Evolutionary conservation across 768 basidiomycete species (phyloP), one percentile per base, ranked within the genome.

Genomic region (Naganishia friedmannii): DNA sequence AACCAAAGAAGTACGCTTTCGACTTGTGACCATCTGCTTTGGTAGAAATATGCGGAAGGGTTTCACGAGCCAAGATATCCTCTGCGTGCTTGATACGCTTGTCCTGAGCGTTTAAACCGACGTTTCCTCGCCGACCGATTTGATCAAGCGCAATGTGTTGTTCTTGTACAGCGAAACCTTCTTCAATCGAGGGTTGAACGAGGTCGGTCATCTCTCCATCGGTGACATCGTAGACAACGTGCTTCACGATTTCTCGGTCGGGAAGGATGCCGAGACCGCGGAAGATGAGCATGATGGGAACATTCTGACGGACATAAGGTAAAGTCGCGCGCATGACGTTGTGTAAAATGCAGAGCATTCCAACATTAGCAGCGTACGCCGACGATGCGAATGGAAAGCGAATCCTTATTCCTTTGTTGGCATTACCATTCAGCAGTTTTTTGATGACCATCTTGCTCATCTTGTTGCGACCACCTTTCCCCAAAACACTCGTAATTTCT

Each of bases 1-100:
- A 98, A 10, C 96, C 96, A 73, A 98, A 93, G 86, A 98, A 99
- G 82, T 93, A 98, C 1, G 96, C 96, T 81, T 99, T 99, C 84
- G 96, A 96, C 28, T 91, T 93, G 82, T 95, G 92, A 8, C 92
- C 93, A 6, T 93, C 93, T 80, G 95, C 93, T 0, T 88, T 87
- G 88, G 93, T 93, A 2, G 94, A 93, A 26, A 99, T 89, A 77
- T 98, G 96, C 0, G 96, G 96, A 53, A 99, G 80, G 90, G 98
- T 94, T 83, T 98, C 95, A 82, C 97, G 98, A 82, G 98, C 94
- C 69, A 99, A 78, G 75, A 99, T 97, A 81, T 98, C 96, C 78
- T 94, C 92, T 0, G 96, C 96, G 29, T 74, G 75, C 46, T 76
- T 76, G 67, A 97, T 89, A 81, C 93, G 92, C 68, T 91, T 88